Evolutionary conservation across 192 early-diverging fungal genomes (phyloP), one percentile per base, ranked within the genome.

Genomic region (Coemansia sp.): DNA sequence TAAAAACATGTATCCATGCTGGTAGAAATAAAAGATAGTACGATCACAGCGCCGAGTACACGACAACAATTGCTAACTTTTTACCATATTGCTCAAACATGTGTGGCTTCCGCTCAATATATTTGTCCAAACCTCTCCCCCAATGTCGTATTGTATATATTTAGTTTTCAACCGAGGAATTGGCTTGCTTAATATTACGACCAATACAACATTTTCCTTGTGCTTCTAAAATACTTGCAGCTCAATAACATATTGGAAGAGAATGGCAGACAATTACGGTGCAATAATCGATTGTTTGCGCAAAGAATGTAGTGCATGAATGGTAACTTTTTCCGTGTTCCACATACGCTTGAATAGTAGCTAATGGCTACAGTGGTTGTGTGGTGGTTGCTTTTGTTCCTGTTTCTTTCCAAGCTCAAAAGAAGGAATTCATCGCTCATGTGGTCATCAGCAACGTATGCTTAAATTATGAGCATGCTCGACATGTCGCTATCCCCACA

Each of bases 341-440:
- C n/a, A 49, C 47, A 26, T 26, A 26, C 26, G 26, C 48, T 18
- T 7, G 19, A 54, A 54, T 8, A 54, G 2, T 11, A 54, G 26
- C 8, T 54, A 54, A 26, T 26, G 26, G 21, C 16, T 15, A 18
- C 18, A 18, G 51, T 10, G 22, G 8, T 54, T 54, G 51, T 15
- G 15, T 49, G 47, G 51, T 10, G 22, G 8, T 54, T 54, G 51
- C 9, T 13, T 5, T 5, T 21, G 51, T 54, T 21, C 7, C 15
- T 54, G 51, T 9, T 54, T 49, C 47, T 16, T 3, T 1, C 16
- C 51, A 26, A 26, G 51, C 19, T 21, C 19, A 54, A 54, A 8
- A 54, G 15, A 48, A n/a, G 15, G 7, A 49, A 54, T 12, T 54
- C 51, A 21, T 54, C 40, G 57, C 57, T 59, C 57, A 59, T 59